Base-by-base conservation (phyloP, 1,284 basidiomycete species). In the Sanghuangporus weigelae region DNA sequence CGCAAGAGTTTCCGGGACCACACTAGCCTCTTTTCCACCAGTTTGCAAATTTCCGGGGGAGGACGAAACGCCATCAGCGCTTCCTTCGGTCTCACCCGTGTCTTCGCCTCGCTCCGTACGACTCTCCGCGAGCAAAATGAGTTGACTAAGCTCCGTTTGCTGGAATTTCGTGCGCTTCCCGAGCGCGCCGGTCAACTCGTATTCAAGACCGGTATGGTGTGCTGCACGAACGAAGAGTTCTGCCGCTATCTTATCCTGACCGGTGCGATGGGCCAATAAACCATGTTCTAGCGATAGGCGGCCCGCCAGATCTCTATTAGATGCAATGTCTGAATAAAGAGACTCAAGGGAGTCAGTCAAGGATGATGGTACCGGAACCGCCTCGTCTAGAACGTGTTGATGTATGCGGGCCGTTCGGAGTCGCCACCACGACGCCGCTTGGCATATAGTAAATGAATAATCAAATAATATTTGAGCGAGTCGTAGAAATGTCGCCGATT, bases 151-250 rank as follows among this genome's bases (percentile, higher is more conserved):
- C 55, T 94, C 92, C 60, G 80, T 84, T 67, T 90, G 81, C 75
- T 99, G 97, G 75, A 92, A 99, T 75, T 95, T 98, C 14, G 97
- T 99, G 65, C 93, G 84, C 77, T 92, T 96, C 26, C 97, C 97
- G 63, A 96, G 78, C 7, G 95, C 94, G 12, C 97, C 97, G 0
- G 93, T 95, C 65, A 99, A 81, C 76, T 96, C 92, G 74, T 95
- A 99, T 73, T 91, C 84, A 62, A 99, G 77, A 1, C 89, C 89
- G 26, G 89, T 92, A 51, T 86, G 82, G 60, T 83, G 81, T 0
- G 94, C 91, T 0, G 96, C 94, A 6, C 83, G 78, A 38, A 95
- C 81, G 71, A 98, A 98, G 57, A 81, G 80, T 63, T 91, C 87
- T 23, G 88, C 87, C 5, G 96, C 95, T 1, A 79, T 73, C 72